These are phyloP conservation scores for Pythium oligandrum DNA, from an alignment of 352 stramenopile species.

Conservation along the genomic window DNA sequence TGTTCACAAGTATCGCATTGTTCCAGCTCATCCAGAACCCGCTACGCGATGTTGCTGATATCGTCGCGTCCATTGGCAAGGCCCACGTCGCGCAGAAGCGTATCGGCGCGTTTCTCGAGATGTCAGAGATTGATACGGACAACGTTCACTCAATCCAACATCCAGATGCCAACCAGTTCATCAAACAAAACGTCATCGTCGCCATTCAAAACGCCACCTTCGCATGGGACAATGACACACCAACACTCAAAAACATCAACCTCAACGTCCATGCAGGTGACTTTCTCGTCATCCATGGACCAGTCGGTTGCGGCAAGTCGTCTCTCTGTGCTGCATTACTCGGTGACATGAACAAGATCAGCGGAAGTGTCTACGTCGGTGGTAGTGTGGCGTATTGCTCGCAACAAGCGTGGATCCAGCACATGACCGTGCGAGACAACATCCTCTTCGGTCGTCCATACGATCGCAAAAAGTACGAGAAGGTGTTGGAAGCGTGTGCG, in stretches of 20 bases:
- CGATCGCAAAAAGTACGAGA: too few species aligned
- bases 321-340: slow-evolving; percentile 88
- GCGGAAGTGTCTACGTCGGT: slow-evolving; percentile 17
- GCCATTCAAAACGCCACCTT: slow-evolving; percentile 26
- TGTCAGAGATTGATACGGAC: slow-evolving; percentile 25
- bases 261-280: slow-evolving; percentile 58
- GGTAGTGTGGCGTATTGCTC: slow-evolving; percentile 56
- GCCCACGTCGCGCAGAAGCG: slow-evolving; percentile 26
- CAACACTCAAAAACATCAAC: slow-evolving; percentile 5
- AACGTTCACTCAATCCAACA: slow-evolving; percentile 10
- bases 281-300: slow-evolving; percentile 86
- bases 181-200: slow-evolving; percentile 17
- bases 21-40: slow-evolving; percentile 42
- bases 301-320: slow-evolving; percentile 89
- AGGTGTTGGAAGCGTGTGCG: too few species aligned
- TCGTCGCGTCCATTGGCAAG: slow-evolving; percentile 31
- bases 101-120: slow-evolving; percentile 32
- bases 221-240: slow-evolving; percentile 10
- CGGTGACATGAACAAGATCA: slow-evolving; percentile 82
- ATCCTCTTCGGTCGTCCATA: too few species aligned
- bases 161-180: slow-evolving; percentile 8
- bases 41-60: slow-evolving; percentile 25
- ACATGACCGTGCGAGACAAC: too few species aligned
- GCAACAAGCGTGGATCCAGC: slow-evolving; percentile 83
- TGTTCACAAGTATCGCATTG: slow-evolving; percentile 48